A percentile compares a stretch with the other conserved stretches of the same genome.
phyloP scores from a whole-genome alignment of 352 stramenopile species.

The Pythium phragmitis region DNA sequence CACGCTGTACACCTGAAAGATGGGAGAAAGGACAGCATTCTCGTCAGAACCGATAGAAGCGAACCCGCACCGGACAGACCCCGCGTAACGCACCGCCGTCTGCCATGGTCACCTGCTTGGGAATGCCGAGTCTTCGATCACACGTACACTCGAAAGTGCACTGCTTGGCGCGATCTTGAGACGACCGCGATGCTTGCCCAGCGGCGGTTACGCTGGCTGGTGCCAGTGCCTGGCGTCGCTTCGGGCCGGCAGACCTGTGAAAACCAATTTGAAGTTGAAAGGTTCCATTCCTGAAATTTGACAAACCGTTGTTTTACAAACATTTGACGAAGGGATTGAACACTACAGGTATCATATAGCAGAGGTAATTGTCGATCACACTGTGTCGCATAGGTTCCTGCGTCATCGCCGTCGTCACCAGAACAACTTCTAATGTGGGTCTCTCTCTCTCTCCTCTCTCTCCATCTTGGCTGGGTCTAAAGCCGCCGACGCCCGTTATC shows the following conservation, averaged over 20 bases:
- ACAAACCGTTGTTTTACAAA: background rate
- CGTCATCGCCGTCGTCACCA: conserved; percentile 21
- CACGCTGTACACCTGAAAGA: conserved; percentile 44
- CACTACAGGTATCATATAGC: conserved; percentile 6
- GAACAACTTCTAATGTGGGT: background rate
- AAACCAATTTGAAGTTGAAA: background rate
- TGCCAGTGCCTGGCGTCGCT: background rate
- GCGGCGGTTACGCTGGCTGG: background rate
- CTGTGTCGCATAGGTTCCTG: background rate
- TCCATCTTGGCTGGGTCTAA: background rate
- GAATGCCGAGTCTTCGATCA: background rate
- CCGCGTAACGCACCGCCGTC: conserved; percentile 9
- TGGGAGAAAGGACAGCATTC: background rate
- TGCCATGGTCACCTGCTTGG: conserved; percentile 6
- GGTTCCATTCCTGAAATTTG: background rate
- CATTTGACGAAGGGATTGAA: background rate
- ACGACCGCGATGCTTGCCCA: background rate
- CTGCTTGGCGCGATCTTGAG: background rate
- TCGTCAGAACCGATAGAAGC: background rate
- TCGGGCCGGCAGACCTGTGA: background rate
- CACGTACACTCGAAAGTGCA: background rate
- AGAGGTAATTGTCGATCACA: background rate
- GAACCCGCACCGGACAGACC: background rate
- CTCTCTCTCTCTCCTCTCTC: background rate
- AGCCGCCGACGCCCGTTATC: background rate